Percentiles rank a stretch among this genome's conserved stretches.
Evolutionary conservation across 306 rosid species (phyloP).

Genomic region (Mimosa bimucronata): DNA sequence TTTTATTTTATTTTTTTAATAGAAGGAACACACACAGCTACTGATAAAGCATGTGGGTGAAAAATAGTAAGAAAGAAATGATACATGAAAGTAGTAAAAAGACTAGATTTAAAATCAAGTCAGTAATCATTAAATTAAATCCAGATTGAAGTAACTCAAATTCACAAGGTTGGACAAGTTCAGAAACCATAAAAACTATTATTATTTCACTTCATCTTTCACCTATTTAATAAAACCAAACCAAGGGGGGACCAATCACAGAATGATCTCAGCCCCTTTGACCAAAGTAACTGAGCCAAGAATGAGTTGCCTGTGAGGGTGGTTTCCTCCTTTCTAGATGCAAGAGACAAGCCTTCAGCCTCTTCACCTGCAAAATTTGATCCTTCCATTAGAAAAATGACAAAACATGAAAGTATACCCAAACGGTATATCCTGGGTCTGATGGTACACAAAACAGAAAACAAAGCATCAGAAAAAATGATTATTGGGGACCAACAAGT

Average conservation of each 20-base stretch:
- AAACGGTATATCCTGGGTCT: too few relatives aligned
- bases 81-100: neutral
- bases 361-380: constrained; percentile 51
- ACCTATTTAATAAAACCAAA: constrained; percentile 26
- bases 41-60: neutral
- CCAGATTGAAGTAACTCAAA: constrained; percentile 7
- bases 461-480: too few relatives aligned
- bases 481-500: too few relatives aligned
- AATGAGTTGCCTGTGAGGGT: constrained; percentile 81
- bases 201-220: neutral
- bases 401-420: constrained; percentile 1
- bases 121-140: neutral
- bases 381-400: constrained; percentile 27
- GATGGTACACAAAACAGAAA: too few relatives aligned
- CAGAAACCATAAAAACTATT: neutral
- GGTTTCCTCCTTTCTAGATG: constrained; percentile 40
- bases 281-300: constrained; percentile 73
- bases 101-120: neutral
- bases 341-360: constrained; percentile 44
- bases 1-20: neutral
- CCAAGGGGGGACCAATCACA: constrained; percentile 23
- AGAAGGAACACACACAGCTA: neutral
- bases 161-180: constrained; percentile 26
- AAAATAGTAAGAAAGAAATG: too few relatives aligned
- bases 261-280: constrained; percentile 34